Evolutionary conservation across 2,329 filamentous ascomycete genomes (phyloP), one percentile per base, ranked within the genome.

Genomic region (Fusarium xyrophilum): DNA sequence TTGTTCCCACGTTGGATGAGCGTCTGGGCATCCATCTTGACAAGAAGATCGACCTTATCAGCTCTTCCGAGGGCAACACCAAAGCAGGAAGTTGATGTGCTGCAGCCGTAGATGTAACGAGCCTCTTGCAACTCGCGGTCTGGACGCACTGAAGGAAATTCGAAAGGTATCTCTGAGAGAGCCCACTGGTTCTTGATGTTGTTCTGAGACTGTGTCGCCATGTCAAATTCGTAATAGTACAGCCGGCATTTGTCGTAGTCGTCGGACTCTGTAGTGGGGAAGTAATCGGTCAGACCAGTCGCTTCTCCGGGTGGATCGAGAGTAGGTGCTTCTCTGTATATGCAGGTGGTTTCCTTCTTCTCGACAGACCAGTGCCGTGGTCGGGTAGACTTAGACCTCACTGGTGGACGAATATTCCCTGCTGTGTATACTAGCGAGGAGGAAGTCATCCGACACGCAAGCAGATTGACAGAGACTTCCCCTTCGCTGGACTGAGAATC

Each of bases 21-120:
- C 1, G 79, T 79, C 14, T 77, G 72, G 0, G 82, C 81, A 65
- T 91, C 86, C 19, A 91, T 79, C 74, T 91, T 91, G 43, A 86
- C 86, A 0, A 92, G 75, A 21, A 86, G 82, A 65, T 90, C 88
- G 30, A 92, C 89, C 70, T 91, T 91, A 11, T 86, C 87, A 1
- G 88, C 86, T 67, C 86, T 85, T 14, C 89, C 89, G 1, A 91
- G 80, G 0, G 86, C 87, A 0, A 85, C 82, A 9, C 85, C 84
- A 65, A 89, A 90, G 4, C 84, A 83, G 0, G 83, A 80, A 32
- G 83, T 82, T 0, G 83, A 82, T 0, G 87, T 88, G 25, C 86
- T 89, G 75, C 89, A 91, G 5, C 90, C 89, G 66, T 91, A 92
- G 28, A 92, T 81, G 64, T 87, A 92, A 3, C 82, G 83, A 21